These are phyloP conservation scores for Didymella arachidicola DNA, from an alignment of 2,329 filamentous ascomycete species.

Conservation along the genomic window DNA sequence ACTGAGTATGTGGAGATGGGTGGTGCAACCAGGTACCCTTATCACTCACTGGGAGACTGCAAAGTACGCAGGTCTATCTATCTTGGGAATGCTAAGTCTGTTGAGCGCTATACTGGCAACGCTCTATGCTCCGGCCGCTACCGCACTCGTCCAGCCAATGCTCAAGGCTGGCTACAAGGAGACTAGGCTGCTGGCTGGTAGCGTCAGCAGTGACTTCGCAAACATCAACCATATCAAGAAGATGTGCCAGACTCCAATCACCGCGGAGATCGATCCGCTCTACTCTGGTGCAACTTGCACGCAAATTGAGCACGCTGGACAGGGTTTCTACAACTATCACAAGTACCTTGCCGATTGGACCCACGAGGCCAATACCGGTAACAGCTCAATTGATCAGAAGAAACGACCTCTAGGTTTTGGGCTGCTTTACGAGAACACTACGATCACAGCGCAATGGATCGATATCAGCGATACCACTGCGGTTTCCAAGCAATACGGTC, in stretches of 20 bases:
- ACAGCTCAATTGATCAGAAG: constrained; percentile 53
- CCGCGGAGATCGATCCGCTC: constrained; percentile 47
- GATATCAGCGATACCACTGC: constrained; percentile 63
- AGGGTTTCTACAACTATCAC: constrained; percentile 73
- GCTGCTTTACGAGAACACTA: constrained; percentile 75
- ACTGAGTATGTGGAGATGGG: constrained; percentile 78
- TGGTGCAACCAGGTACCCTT: constrained; percentile 70
- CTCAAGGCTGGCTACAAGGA: constrained; percentile 67
- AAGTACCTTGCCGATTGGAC: constrained; percentile 67
- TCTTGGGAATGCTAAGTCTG: constrained; percentile 71
- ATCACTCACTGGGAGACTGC: constrained; percentile 73
- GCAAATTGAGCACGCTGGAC: constrained; percentile 72
- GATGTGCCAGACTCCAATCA: constrained; percentile 70
- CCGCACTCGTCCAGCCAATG: constrained; percentile 77
- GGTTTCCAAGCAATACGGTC: constrained; percentile 58
- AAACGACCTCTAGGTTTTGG: constrained; percentile 67
- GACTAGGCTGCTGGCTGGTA: constrained; percentile 59
- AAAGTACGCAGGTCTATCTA: constrained; percentile 67
- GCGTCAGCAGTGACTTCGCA: constrained; percentile 68
- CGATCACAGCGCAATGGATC: constrained; percentile 74
- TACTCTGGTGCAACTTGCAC: constrained; percentile 66
- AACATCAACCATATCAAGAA: constrained; percentile 65
- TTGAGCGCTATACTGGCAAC: constrained; percentile 70
- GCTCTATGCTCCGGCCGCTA: constrained; percentile 79
- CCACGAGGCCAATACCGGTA: constrained; percentile 55